Evolutionary conservation across 805 yeast genomes (phyloP).

Genomic region (Debaryomyces maramus): DNA sequence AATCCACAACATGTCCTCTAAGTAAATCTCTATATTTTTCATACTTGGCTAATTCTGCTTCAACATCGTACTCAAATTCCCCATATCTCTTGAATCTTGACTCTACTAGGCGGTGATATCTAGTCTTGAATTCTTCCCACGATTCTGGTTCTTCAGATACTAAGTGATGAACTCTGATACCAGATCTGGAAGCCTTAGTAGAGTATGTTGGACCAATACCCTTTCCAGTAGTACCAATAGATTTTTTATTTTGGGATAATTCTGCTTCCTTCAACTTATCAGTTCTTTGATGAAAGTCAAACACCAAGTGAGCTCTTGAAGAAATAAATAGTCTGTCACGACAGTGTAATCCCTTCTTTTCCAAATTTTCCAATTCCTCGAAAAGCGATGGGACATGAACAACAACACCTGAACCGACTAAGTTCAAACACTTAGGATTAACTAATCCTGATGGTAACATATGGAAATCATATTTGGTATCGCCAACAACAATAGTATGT

Average conservation of each 20-base stretch:
- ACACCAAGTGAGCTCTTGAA: conserved; percentile 93
- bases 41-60: conserved; percentile 76
- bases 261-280: conserved; percentile 95
- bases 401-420: conserved; percentile 92
- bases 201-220: conserved; percentile 99
- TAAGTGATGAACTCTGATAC: conserved; percentile 94
- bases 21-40: conserved; percentile 70
- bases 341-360: conserved; percentile 77
- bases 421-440: conserved; percentile 84
- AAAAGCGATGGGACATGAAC: conserved; percentile 93
- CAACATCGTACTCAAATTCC: conserved; percentile 82
- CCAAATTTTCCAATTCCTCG: conserved; percentile 77
- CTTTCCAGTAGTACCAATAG: conserved; percentile 97
- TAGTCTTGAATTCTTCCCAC: conserved; percentile 86
- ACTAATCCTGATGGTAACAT: conserved; percentile 98
- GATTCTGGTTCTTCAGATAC: conserved; percentile 86
- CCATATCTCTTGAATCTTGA: conserved; percentile 92
- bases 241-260: conserved; percentile 72
- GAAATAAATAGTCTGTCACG: conserved; percentile 80
- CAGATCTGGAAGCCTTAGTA: conserved; percentile 95
- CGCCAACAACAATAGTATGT: conserved; percentile 92
- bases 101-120: conserved; percentile 72
- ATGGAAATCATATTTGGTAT: conserved; percentile 92
- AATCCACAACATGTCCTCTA: conserved; percentile 91
- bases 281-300: conserved; percentile 96